phyloP scores from a whole-genome alignment of 2,329 filamentous ascomycete genomes.

The Fusarium sp. region DNA sequence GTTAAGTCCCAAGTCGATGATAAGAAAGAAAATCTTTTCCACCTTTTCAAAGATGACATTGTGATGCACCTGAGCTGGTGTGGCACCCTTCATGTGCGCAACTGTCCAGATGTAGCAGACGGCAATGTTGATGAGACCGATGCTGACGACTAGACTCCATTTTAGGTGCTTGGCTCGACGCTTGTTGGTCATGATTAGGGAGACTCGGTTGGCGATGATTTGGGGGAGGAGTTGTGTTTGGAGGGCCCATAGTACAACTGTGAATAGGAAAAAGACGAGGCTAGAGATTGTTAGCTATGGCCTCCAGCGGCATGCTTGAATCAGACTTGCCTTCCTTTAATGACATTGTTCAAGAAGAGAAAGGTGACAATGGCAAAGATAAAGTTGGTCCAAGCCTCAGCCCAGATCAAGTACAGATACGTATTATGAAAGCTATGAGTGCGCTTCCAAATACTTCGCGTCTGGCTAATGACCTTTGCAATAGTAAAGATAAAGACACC shows the following conservation, averaged over 20 bases:
- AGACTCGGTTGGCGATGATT: conserved; percentile 59
- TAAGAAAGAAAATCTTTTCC: conserved; percentile 61
- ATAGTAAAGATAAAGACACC: conserved; percentile 45
- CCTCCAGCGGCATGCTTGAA: accelerated
- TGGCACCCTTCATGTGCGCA: conserved; percentile 45
- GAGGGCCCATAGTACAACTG: conserved; percentile 32
- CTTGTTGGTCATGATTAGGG: conserved; percentile 55
- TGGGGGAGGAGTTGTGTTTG: conserved; percentile 57
- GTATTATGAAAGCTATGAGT: conserved; percentile 33
- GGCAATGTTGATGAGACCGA: conserved; percentile 53
- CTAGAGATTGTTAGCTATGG: neutral
- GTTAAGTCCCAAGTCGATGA: conserved; percentile 63
- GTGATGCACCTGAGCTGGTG: conserved; percentile 8
- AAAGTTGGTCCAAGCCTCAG: conserved; percentile 42
- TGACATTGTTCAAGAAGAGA: conserved; percentile 38
- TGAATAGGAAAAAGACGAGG: conserved; percentile 19
- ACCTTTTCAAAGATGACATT: conserved; percentile 43
- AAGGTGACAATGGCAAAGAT: conserved; percentile 44
- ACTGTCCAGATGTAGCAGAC: conserved; percentile 58
- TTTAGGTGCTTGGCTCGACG: conserved; percentile 51
- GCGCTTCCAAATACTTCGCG: conserved; percentile 33
- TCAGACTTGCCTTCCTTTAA: conserved; percentile 19
- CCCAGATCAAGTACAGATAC: conserved; percentile 47
- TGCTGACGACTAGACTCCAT: conserved; percentile 50
- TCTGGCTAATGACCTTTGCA: conserved; percentile 39